phyloP scores from a whole-genome alignment of 2,329 filamentous ascomycete genomes.

The Ophiostoma novo-ulmi region DNA sequence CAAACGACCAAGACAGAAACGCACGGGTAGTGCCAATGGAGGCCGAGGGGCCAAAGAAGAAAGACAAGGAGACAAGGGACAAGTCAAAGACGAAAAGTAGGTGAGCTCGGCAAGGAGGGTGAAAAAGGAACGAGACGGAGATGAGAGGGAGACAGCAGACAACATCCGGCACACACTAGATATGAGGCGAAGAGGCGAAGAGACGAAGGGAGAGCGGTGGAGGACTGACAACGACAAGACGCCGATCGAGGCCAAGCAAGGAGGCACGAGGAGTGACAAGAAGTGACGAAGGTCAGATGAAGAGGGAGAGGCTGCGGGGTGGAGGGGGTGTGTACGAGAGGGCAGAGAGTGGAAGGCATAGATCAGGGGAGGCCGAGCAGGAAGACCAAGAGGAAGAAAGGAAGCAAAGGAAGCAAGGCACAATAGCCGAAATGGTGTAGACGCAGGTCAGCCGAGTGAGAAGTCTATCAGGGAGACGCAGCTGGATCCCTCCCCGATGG shows the following conservation, averaged over 20 bases:
- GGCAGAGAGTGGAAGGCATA: too few species aligned
- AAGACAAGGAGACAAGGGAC: neutral
- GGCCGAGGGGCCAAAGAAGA: neutral
- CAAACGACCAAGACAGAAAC: neutral
- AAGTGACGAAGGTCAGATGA: neutral
- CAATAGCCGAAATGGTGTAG: neutral
- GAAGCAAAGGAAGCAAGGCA: neutral
- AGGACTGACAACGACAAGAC: neutral
- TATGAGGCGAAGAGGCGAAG: too few species aligned
- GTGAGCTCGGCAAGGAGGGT: neutral
- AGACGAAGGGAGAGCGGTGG: neutral
- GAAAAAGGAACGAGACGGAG: neutral
- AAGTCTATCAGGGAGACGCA: neutral
- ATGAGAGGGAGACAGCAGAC: neutral
- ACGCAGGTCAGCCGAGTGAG: neutral
- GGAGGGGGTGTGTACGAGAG: neutral
- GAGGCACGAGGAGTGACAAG: neutral
- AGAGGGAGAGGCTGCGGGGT: too few species aligned
- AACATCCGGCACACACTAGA: neutral
- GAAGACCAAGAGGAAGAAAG: neutral
- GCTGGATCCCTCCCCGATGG: neutral
- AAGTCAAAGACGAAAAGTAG: neutral
- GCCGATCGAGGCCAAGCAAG: constrained; percentile 1
- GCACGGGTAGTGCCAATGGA: neutral
- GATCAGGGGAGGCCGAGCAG: neutral